Evolutionary conservation across 352 stramenopile species (phyloP).

Genomic region (Phytophthora litchii): DNA sequence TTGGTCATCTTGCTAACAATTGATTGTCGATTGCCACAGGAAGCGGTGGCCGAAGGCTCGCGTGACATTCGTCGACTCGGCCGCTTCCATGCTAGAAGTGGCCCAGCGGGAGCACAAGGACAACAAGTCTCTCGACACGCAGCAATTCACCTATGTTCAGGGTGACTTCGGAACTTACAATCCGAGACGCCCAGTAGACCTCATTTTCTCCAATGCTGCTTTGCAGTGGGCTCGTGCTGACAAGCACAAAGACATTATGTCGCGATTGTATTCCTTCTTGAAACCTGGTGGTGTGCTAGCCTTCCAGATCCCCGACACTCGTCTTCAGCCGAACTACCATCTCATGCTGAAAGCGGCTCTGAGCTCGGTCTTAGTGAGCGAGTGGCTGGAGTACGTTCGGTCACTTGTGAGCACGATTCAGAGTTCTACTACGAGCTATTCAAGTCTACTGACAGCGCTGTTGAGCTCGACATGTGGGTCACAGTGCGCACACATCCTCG

Average conservation of each 20-base stretch:
- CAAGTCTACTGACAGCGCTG: constrained; percentile 12
- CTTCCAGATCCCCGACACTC: constrained; percentile 77
- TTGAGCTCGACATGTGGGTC: constrained; percentile 60
- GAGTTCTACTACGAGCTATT: constrained; percentile 73
- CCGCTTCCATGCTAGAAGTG: constrained; percentile 56
- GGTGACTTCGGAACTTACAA: constrained; percentile 58
- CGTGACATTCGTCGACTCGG: constrained; percentile 71
- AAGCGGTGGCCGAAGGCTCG: constrained; percentile 54
- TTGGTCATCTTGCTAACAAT: neutral
- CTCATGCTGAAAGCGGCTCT: constrained; percentile 57
- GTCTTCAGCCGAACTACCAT: constrained; percentile 54
- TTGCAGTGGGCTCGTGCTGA: constrained; percentile 65
- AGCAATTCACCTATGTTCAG: constrained; percentile 44
- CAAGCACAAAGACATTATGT: constrained; percentile 49
- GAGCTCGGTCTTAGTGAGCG: constrained; percentile 41
- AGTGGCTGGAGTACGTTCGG: constrained; percentile 55
- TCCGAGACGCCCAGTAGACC: constrained; percentile 44
- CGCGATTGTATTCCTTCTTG: constrained; percentile 53
- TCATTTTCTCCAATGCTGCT: constrained; percentile 74
- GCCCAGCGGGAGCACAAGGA: constrained; percentile 44
- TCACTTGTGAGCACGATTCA: constrained; percentile 65
- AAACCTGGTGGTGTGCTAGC: constrained; percentile 71
- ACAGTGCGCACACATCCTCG: constrained; percentile 55
- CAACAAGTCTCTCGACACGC: constrained; percentile 21
- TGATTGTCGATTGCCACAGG: constrained; percentile 14